Base-by-base conservation (phyloP, 176 grass and related monocot genomes). In the Carex kokanica region DNA sequence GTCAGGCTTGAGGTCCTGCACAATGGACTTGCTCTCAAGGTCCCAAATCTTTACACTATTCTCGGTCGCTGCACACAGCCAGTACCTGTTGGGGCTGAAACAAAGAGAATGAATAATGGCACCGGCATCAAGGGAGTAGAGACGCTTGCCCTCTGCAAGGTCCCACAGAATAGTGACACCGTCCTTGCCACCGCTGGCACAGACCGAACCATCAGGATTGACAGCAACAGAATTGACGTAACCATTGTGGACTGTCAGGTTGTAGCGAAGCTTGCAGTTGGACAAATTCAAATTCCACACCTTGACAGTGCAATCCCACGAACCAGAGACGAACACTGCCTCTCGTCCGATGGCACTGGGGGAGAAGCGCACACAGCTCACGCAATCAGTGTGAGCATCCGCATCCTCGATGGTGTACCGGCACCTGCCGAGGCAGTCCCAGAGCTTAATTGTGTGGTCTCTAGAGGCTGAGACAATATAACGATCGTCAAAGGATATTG, bases 11-110 rank as follows among this genome's bases (percentile, higher is more conserved):
- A 97, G 91, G 25, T 97, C 94, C 75, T 97, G 91, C 55, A 97
- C 90, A 36, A 94, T 68, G 57, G 83, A 91, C 88, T 97, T 97
- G 45, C 88, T 90, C 38, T 97, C 94, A 12, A 97, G 94, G 64
- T 97, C 94, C 94, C 94, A 97, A 83, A 97, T 94, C 86, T 92
- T 94, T 31, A 97, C 89, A 32, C 86, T 87, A 1, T 97, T 92
- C 83, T 94, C 80, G 1, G 94, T 97, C 0, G 94, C 94, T 2
- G 91, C 94, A n/a, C n/a, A n/a, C n/a, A n/a, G 89, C 94, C 90
- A 97, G 82, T 97, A 79, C 43, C 91, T 85, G 75, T 90, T 94
- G 38, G 91, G 94, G 24, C 91, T 92, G 88, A 97, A 94, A 82
- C 91, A 97, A 21, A 94, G 90, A 1, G 90, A 36, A 4, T 36